These are phyloP conservation scores for Boletus sp. DNA, from an alignment of 768 basidiomycete species.

Conservation along the genomic window DNA sequence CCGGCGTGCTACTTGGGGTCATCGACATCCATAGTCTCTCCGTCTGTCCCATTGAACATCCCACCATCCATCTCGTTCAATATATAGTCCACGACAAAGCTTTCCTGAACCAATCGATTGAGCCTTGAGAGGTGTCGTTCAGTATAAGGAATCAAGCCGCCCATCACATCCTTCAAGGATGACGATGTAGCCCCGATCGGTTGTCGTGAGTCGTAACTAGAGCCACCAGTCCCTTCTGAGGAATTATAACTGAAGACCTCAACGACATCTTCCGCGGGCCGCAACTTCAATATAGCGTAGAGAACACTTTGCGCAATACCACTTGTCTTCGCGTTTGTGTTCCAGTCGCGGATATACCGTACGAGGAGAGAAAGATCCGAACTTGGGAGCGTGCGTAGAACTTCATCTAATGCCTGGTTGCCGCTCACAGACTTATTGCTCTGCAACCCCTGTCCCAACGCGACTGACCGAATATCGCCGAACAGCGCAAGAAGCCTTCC, in stretches of 20 bases:
- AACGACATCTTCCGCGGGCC: slow-evolving; percentile 70
- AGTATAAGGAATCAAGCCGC: slow-evolving; percentile 89
- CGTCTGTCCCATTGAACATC: slow-evolving; percentile 53
- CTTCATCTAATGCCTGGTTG: slow-evolving; percentile 69
- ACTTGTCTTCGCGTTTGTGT: slow-evolving; percentile 87
- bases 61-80: slow-evolving; percentile 86
- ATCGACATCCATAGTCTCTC: slow-evolving; percentile 41
- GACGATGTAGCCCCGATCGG: slow-evolving; percentile 22
- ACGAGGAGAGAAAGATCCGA: slow-evolving; percentile 79
- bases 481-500: slow-evolving; percentile 82
- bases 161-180: slow-evolving; percentile 69
- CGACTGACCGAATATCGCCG: slow-evolving; percentile 48
- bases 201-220: slow-evolving; percentile 30
- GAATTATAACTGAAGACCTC: slow-evolving; percentile 48
- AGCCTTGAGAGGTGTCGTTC: slow-evolving; percentile 86
- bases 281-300: slow-evolving; percentile 75
- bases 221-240: slow-evolving; percentile 9
- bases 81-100: slow-evolving; percentile 90
- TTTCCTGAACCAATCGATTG: slow-evolving; percentile 88
- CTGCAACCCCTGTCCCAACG: slow-evolving; percentile 14
- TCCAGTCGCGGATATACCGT: slow-evolving; percentile 87
- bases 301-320: slow-evolving; percentile 81
- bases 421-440: slow-evolving; percentile 55
- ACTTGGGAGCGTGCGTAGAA: slow-evolving; percentile 67
- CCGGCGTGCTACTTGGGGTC: not conserved